Evolutionary conservation across 2,329 filamentous ascomycete genomes (phyloP), one percentile per base, ranked within the genome.

Genomic region (Epichloe gansuensis): DNA sequence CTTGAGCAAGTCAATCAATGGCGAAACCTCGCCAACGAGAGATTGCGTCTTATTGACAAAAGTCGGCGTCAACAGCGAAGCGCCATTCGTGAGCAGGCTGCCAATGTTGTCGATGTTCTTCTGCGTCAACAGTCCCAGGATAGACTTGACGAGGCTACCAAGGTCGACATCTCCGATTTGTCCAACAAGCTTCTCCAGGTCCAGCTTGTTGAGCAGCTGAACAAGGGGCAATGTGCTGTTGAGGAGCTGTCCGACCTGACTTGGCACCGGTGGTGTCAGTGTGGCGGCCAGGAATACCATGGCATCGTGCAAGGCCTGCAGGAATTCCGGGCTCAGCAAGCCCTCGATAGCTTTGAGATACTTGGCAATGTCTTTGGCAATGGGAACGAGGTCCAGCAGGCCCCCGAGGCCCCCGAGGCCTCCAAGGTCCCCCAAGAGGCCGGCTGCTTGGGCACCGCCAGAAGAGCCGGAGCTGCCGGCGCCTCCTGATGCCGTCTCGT

Each of bases 301-400:
- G 23, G 67, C 65, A 61, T 72, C 69, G 49, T 70, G 68, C 3
- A 72, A 50, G 1, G 63, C 67, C 11, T 70, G 54, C 15, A 73
- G 56, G 51, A 73, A 73, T 45, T 73, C 66, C 1, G 63, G 56
- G 15, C 58, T 69, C 2, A 71, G 54, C 0, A 73, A 58, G 4
- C 25, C 21, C 23, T 52, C 41, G 11, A 50, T 15, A 6, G 53
- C 42, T 38, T 50, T 52, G 36, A 54, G 34, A 17, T 21, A 47
- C 15, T 54, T n/a, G 21, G 59, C 57, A n/a, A 68, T 49, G 21
- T 67, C 60, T 15, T 58, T 57, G 17, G 66, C 41, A 34, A 50
- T 21, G 38, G 48, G 54, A 39, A 62, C 34, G 9, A 64, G 57
- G 5, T 58, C 57, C n/a, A 55, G 34, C 1, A 65, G 47, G 15